Conservation (phyloP, 1,284 basidiomycete genomes). For the Fomitopsis schrenkii region DNA sequence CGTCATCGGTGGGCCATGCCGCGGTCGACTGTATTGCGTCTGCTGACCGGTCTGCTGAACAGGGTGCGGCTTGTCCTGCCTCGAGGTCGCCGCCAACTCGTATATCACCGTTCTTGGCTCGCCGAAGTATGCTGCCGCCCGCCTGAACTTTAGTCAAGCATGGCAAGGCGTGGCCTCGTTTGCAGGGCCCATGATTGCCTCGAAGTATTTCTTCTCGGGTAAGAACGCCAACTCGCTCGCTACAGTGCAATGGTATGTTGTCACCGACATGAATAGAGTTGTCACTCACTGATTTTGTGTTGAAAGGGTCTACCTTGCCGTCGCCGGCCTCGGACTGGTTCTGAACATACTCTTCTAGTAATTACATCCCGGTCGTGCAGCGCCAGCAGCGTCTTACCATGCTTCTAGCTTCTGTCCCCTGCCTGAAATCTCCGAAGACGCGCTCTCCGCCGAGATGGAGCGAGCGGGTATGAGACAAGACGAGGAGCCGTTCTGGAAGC, state of each 20-base stretch:
- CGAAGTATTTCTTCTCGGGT: constrained; percentile 70
- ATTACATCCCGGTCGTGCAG: constrained; percentile 17
- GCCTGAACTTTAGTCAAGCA: constrained; percentile 79
- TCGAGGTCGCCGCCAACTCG: constrained; percentile 76
- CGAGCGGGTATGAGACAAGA: constrained; percentile 40
- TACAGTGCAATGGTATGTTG: constrained; percentile 65
- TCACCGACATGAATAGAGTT: neutral
- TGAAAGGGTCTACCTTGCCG: constrained; percentile 72
- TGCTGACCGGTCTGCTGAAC: constrained; percentile 3
- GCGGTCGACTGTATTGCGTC: neutral
- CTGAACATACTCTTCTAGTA: constrained; percentile 70
- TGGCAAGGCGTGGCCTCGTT: constrained; percentile 82
- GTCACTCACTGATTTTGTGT: neutral
- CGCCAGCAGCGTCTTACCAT: neutral
- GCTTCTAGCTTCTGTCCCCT: constrained; percentile 58
- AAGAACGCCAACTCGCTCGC: constrained; percentile 57
- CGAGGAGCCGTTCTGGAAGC: constrained; percentile 62
- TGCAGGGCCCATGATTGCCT: constrained; percentile 77
- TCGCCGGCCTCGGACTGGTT: constrained; percentile 58
- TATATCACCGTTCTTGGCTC: constrained; percentile 72
- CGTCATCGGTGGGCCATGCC: constrained; percentile 44
- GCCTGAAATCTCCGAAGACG: constrained; percentile 74
- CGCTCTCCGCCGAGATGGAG: constrained; percentile 47
- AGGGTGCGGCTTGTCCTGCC: constrained; percentile 69
- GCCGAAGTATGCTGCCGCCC: constrained; percentile 69